Conservation (phyloP, 1,284 basidiomycete genomes). For the Ceratorhiza oryzae-sativae region DNA sequence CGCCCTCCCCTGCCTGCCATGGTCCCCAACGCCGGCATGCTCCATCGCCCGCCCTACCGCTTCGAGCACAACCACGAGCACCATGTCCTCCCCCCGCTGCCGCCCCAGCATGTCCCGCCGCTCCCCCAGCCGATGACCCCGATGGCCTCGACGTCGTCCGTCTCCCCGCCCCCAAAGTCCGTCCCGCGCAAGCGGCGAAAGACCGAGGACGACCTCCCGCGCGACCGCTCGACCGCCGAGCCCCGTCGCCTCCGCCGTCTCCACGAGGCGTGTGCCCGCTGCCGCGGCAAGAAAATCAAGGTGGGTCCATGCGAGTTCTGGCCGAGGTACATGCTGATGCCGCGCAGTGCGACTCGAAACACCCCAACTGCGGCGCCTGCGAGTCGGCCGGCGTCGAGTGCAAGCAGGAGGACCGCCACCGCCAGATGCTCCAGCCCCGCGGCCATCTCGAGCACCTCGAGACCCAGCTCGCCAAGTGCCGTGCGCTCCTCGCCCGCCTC, state of each 20-base stretch:
- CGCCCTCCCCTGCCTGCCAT: not conserved
- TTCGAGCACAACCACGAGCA: not conserved
- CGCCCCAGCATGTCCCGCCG: not conserved
- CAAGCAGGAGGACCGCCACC: conserved; percentile 82
- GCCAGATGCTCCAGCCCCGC: conserved; percentile 79
- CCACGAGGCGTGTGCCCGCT: conserved; percentile 85
- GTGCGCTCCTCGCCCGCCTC: conserved; percentile 73
- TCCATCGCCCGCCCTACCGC: conserved; percentile 15
- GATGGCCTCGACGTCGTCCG: conserved; percentile 11
- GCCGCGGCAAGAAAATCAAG: conserved; percentile 92
- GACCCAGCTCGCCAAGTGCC: conserved; percentile 73
- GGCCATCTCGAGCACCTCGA: conserved; percentile 81
- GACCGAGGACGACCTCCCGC: conserved; percentile 13
- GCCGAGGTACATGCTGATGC: not conserved
- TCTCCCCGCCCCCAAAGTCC: conserved; percentile 19
- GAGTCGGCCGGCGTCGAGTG: conserved; percentile 75
- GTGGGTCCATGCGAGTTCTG: conserved; percentile 60
- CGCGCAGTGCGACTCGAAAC: conserved; percentile 81
- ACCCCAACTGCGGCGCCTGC: conserved; percentile 81
- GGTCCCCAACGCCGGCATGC: conserved; percentile 12
- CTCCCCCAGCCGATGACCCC: conserved; percentile 7
- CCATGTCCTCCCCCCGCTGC: not conserved
- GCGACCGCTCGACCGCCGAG: conserved; percentile 48
- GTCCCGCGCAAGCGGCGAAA: conserved; percentile 25
- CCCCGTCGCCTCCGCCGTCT: conserved; percentile 80